Evolutionary conservation across 495 filamentous ascomycete genomes (phyloP), one percentile per base, ranked within the genome.

Genomic region (Penicillium macrosclerotiorum): DNA sequence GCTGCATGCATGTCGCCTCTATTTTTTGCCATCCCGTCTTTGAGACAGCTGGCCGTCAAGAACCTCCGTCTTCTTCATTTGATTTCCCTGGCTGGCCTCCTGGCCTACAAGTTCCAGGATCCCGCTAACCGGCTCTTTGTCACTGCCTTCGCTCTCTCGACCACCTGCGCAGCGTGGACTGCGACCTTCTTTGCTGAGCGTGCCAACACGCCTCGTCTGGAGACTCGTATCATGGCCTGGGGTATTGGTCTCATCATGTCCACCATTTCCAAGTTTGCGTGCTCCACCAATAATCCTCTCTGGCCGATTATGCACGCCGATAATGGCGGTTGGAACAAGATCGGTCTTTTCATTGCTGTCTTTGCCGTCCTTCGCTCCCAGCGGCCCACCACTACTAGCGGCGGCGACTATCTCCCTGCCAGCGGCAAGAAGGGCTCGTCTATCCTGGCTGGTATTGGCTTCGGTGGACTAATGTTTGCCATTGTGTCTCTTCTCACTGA

Each of bases 271-370:
- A 99, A 99, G 67, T 99, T 95, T 62, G 89, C 91, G 3, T 93
- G 83, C 78, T 74, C 84, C 47, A 97, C 90, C n/a, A 97, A 94
- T 68, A 99, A 99, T 60, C 94, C 94, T 3, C 80, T 96, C 47
- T 99, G 94, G 94, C 90, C 94, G 3, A 87, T 90, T 47, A 85
- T 96, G 79, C 84, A 96, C 65, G 79, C 76, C 0, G 76, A 76
- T 8, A 97, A 96, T 63, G 94, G 93, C 41, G 94, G 94, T 6
- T 91, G 83, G 83, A 97, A 99, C 66, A 90, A 88, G 51, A 68
- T 82, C 25, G 94, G 92, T 14, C 63, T 96, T 37, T 63, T 75
- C 37, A 64, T 99, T 5, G 94, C 85, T 30, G 50, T 94, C 30
- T 63, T 94, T 2, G 85, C 94, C 8, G 77, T 85, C 12, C 59